Base-by-base conservation (phyloP, 1,284 basidiomycete genomes). In the Cutaneotrichosporon mucoides region DNA sequence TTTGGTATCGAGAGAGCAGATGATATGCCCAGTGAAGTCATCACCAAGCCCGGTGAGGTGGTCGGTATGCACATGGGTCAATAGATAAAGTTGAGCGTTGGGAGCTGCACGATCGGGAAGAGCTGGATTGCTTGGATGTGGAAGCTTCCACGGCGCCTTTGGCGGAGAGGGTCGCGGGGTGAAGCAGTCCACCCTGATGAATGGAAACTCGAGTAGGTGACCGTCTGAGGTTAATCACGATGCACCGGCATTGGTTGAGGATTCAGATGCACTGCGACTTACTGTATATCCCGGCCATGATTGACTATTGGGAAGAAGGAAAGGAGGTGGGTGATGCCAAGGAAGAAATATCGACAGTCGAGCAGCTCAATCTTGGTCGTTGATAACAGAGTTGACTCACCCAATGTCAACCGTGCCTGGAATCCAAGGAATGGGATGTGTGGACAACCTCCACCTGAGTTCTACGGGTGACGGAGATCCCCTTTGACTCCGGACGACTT, bases 1-100 rank as follows among this genome's bases (percentile, higher is more conserved):
- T 75, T 91, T 92, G 10, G 90, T 85, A 73, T 91, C 89, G 9
- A 79, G 75, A 0, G 89, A 89, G 74, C 90, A 93, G 53, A 89
- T 74, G 10, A 93, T 83, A 3, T 78, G 81, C 11, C 76, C 74
- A 0, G 69, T 72, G 52, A 73, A 76, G 6, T 63, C 38, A 24
- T 66, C 55, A 6, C 60, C 55, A 8, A 78, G 64, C 2, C 77
- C 77, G 3, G 61, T 33, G 2, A 76, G 63, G 71, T 92, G 90
- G 75, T 92, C 91, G 0, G 90, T 82, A 76, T 94, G 91, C 0
- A 89, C 88, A 70, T 93, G 90, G 0, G 87, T 86, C 56, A 94
- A 82, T 7, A 93, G 83, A 73, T 88, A 85, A 6, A 92, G 80
- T 5, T 82, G 81, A 0, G 88, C 86, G 8, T 79, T 69, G 34